Percentiles rank a stretch among this genome's conserved stretches.
These are phyloP conservation scores for Ogataea angusta DNA, from an alignment of 805 yeast species.

Conservation along the genomic window DNA sequence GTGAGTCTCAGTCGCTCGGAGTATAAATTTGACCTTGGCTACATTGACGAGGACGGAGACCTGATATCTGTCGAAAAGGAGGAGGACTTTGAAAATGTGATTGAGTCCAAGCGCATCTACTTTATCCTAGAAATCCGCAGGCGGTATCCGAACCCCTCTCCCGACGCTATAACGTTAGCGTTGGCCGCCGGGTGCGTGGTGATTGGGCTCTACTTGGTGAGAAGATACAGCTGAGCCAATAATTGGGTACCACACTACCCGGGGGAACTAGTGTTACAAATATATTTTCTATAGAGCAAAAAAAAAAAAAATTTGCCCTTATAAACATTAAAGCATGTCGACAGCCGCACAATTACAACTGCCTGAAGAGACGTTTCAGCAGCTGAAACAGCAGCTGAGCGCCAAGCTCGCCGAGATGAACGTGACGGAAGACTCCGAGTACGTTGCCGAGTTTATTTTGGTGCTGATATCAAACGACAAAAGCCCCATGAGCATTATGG, in stretches of 20 bases:
- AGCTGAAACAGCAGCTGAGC: slow-evolving; percentile 42
- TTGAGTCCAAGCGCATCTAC: slow-evolving; percentile 14
- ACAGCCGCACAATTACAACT: slow-evolving; percentile 17
- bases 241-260: slow-evolving; percentile 2
- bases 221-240: not conserved
- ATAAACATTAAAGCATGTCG: slow-evolving; percentile 3
- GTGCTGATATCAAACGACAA: slow-evolving; percentile 68
- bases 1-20: slow-evolving; percentile 22
- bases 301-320: slow-evolving; percentile 18
- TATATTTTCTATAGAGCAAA: not conserved
- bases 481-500: slow-evolving; percentile 54
- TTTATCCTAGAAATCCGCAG: slow-evolving; percentile 18
- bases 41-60: slow-evolving; percentile 39
- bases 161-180: slow-evolving; percentile 3
- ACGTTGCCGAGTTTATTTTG: slow-evolving; percentile 73
- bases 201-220: slow-evolving; percentile 1
- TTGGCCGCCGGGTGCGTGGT: slow-evolving; percentile 2
- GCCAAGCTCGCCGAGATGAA: slow-evolving; percentile 39
- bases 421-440: slow-evolving; percentile 50
- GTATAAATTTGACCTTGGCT: slow-evolving; percentile 32
- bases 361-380: slow-evolving; percentile 37
- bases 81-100: slow-evolving; percentile 32
- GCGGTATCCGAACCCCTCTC: not conserved
- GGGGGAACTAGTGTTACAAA: not conserved
- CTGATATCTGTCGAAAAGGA: slow-evolving; percentile 32